Base-by-base conservation (phyloP, 1,284 basidiomycete species). In the Volvariella surrecta region DNA sequence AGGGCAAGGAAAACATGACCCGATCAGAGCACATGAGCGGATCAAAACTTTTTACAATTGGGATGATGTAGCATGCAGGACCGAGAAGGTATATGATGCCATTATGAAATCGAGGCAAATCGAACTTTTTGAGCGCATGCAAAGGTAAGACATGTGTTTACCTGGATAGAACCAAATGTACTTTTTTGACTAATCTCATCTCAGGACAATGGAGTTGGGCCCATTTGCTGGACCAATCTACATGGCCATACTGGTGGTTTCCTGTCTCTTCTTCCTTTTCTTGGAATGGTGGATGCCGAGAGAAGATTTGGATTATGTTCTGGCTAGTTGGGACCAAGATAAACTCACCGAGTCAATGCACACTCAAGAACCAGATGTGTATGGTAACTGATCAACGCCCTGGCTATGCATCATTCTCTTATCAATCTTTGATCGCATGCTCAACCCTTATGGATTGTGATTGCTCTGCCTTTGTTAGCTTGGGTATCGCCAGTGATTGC, bases 31-130 rank as follows among this genome's bases (percentile, higher is more conserved):
- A 0, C 93, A 96, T 54, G 73, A 76, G 15, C 78, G 81, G 37
- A 74, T 97, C 40, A 76, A 74, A 50, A 69, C 65, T 2, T 93
- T 98, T 65, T 99, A 99, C 61, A 79, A 82, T 43, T 99, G 95
- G 95, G 63, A 64, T 0, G 70, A 83, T n/a, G 81, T 97, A 10
- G 76, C 91, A 0, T 68, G 67, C 38, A 74, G 94, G 9, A 92
- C 91, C 1, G 91, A 97, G 56, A 61, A 56, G 0, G 93, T 99
- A 0, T 99, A 99, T 57, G 61, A 70, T 1, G 65, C 74, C 1
- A 86, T 88, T 8, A 61, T 92, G 52, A 61, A 62, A 2, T 71
- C 74, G 0, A 68, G 72, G 7, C 73, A 78, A 28, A 73, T 73
- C 39, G 80, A 80, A 17, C 64, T 91, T 16, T 79, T 76, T 67